phyloP scores from a whole-genome alignment of 208 protist genomes.

The Acanthamoeba castellanii region DNA sequence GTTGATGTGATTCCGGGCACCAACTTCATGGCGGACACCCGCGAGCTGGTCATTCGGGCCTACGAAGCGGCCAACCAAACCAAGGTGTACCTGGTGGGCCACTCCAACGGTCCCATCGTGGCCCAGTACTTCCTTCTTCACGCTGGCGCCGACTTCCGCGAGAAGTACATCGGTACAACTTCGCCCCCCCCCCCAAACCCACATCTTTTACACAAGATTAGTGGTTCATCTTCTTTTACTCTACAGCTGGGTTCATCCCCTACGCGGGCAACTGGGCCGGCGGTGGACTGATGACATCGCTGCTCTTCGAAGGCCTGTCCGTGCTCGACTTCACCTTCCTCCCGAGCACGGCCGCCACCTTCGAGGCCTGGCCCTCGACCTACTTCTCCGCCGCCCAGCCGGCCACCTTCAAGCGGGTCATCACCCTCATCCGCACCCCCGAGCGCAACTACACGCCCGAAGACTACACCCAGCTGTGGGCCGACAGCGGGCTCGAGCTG shows the following conservation, averaged over 20 bases:
- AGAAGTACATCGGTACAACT: neutral
- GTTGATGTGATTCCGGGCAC: neutral
- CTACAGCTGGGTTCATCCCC: constrained; percentile 1
- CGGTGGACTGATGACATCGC: neutral
- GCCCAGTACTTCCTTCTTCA: neutral
- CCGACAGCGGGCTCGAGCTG: neutral
- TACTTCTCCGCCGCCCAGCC: neutral
- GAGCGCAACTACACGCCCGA: neutral
- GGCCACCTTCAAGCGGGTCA: neutral
- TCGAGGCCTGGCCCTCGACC: neutral
- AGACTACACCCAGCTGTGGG: neutral
- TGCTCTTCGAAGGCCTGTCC: neutral
- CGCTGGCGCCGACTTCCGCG: neutral
- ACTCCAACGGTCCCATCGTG: neutral
- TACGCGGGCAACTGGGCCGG: constrained; percentile 1
- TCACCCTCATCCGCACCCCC: neutral
- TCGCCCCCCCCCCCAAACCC: neutral
- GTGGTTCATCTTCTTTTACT: neutral
- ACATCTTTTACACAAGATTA: neutral
- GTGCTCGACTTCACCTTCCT: neutral
- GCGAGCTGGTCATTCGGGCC: neutral
- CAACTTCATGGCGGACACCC: neutral
- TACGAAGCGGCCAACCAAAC: neutral
- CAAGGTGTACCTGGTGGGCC: neutral
- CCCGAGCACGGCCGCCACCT: neutral